phyloP scores from a whole-genome alignment of 108 stramenopile genomes.

The Licmophora abbreviata region DNA sequence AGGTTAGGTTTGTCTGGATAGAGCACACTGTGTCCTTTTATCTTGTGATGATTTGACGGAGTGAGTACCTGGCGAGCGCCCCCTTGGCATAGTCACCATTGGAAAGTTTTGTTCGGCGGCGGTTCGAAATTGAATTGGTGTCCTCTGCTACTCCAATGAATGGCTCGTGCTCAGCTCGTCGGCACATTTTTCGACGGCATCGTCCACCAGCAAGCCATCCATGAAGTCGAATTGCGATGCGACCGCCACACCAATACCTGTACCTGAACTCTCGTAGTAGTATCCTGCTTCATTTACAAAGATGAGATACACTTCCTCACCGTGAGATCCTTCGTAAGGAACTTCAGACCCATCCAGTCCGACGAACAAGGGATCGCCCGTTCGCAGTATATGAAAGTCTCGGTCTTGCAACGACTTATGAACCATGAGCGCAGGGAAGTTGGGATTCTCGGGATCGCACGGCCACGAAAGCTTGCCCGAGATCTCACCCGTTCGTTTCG shows the following conservation, averaged over 20 bases:
- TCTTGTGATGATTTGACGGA: no score
- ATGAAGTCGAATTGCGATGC: conserved; percentile 43
- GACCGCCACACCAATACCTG: conserved; percentile 66
- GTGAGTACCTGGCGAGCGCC: no score
- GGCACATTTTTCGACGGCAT: no score
- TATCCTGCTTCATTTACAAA: conserved; percentile 89
- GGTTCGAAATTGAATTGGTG: no score
- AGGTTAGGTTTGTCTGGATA: no score
- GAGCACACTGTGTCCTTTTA: no score
- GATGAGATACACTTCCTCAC: conserved; percentile 52
- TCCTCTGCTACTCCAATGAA: no score
- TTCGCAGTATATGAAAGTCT: conserved; percentile 41
- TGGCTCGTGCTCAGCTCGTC: no score
- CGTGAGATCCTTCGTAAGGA: conserved; percentile 75
- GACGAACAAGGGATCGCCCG: conserved; percentile 73
- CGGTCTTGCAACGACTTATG: conserved; percentile 71
- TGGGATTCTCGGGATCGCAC: conserved; percentile 46
- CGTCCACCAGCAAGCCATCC: no score
- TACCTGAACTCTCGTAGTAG: conserved; percentile 71
- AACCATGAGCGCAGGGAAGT: conserved; percentile 45
- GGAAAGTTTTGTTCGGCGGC: no score
- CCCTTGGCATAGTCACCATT: no score
- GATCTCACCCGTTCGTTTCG: conserved; percentile 57
- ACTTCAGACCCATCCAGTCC: conserved; percentile 49
- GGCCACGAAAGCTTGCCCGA: conserved; percentile 71